A percentile compares a stretch with the other conserved stretches of the same genome.
phyloP scores from a whole-genome alignment of 2,329 filamentous ascomycete species.

The Coniochaeta prunicola region DNA sequence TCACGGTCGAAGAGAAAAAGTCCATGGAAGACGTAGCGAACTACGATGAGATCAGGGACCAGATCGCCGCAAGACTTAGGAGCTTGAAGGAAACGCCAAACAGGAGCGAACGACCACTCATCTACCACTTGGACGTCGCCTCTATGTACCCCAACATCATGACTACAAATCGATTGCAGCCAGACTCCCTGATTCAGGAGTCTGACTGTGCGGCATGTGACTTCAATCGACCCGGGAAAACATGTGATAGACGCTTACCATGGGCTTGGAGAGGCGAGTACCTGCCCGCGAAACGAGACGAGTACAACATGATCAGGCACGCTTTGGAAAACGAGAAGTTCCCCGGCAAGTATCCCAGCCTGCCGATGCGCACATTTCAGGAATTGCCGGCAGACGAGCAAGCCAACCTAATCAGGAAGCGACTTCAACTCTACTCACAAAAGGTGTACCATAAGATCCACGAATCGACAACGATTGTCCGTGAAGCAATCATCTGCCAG shows the following conservation, averaged over 20 bases:
- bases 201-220: slow-evolving; percentile 96
- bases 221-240: slow-evolving; percentile 96
- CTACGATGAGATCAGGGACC: slow-evolving; percentile 75
- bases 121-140: slow-evolving; percentile 96
- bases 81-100: slow-evolving; percentile 77
- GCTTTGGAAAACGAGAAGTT: slow-evolving; percentile 89
- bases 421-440: slow-evolving; percentile 87
- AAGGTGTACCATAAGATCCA: slow-evolving; percentile 99
- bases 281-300: slow-evolving; percentile 87
- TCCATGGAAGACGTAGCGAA: slow-evolving; percentile 71
- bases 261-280: slow-evolving; percentile 99
- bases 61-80: slow-evolving; percentile 66
- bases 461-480: slow-evolving; percentile 83
- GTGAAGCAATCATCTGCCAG: slow-evolving; percentile 97
- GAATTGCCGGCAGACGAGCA: slow-evolving; percentile 80
- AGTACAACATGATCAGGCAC: slow-evolving; percentile 98
- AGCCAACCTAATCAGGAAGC: slow-evolving; percentile 71
- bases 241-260: slow-evolving; percentile 86
- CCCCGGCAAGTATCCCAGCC: slow-evolving; percentile 67
- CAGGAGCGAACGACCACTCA: slow-evolving; percentile 76
- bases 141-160: slow-evolving; percentile 99
- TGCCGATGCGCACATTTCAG: slow-evolving; percentile 66
- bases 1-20: slow-evolving; percentile 78
- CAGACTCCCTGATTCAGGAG: slow-evolving; percentile 98
- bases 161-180: slow-evolving; percentile 96